Base-by-base conservation (phyloP, 805 yeast species). In the Kurtzmaniella cleridarum region DNA sequence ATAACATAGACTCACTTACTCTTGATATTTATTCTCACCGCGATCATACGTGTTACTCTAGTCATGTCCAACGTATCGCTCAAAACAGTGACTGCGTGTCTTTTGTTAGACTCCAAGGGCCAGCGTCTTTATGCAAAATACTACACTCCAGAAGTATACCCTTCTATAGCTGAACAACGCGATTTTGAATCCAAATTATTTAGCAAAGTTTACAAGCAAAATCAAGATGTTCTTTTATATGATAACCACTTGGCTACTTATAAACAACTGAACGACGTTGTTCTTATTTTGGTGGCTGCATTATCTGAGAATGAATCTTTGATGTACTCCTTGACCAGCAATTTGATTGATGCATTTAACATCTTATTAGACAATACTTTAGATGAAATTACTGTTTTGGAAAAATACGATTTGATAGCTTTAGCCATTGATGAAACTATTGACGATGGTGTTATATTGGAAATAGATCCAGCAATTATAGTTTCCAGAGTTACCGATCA, bases 401-500 rank as follows among this genome's bases (percentile, higher is more conserved):
- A 86, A 47, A 78, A 82, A 57, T 93, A 83, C 57, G 98, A 93
- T 62, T 72, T 86, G 71, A 83, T 89, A 29, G 71, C 87, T 32
- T 73, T 93, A 59, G 86, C 95, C 3, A 76, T 90, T 32, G 98
- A 93, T 60, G 98, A 93, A 64, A 75, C 95, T 8, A 71, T 93
- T 36, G 98, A 93, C 57, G 95, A 90, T 57, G 98, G 98, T 30
- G 79, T 93, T 46, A 79, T 93, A 41, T 73, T 93, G 49, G 97
- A 93, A 60, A 83, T 89, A 20, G 97, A 93, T 54, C 80, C 95
- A 4, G 78, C 83, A 27, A 79, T 86, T 31, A 85, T 93, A 50
- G 90, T 91, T 2, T 78, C 95, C 12, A 78, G 98, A 64, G 96
- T 90, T 18, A 85, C 98, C n/a, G 77, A 79, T 43, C 81, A 93